Base-by-base conservation (phyloP, 352 stramenopile genomes). In the Peronosclerospora sorghi region DNA sequence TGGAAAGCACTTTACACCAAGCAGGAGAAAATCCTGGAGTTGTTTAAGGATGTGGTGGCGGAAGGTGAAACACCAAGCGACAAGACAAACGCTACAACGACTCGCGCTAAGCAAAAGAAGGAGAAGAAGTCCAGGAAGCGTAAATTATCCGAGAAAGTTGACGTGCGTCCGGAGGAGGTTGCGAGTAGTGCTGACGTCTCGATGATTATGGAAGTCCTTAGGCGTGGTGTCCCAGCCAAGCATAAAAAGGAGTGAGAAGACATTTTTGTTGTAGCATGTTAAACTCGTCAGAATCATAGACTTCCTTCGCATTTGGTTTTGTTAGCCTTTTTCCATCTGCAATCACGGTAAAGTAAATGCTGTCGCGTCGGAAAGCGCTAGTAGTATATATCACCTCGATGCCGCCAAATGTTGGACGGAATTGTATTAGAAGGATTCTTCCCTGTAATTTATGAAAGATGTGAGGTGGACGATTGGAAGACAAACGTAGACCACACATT, bases 1-100 rank as follows among this genome's bases (percentile, higher is more conserved):
- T 90, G 78, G 78, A 56, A 71, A 26, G 65, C 74, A 19, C 57
- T 76, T 14, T 83, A 86, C 44, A 68, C 73, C 30, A 89, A 89
- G 59, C 70, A 90, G 45, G 50, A 72, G 56, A 90, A 90, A 59
- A 83, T 90, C 19, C 62, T 61, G 9, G 68, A 85, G 18, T 39
- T 88, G 27, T 90, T 90, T 40, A 84, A 81, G 50, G 77, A 86
- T 48, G 51, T 89, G 2, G 61, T 84, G 18, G 56, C 72, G 17
- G 44, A 54, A n/a, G 46, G 66, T 4, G 52, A 66, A 9, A 49
- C 28, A 10, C 15, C 28, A 5, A 37, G 47, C 17, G 30, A 55
- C 4, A 44, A 5, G 4, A 34, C 4, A 34, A n/a, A n/a, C 21
- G 21, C 41, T 2, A 9, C 27, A 10, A 63, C 59, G 34, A 19